These are phyloP conservation scores for Aspergillus thermomutatus DNA, from an alignment of 2,329 filamentous ascomycete species.

Conservation along the genomic window DNA sequence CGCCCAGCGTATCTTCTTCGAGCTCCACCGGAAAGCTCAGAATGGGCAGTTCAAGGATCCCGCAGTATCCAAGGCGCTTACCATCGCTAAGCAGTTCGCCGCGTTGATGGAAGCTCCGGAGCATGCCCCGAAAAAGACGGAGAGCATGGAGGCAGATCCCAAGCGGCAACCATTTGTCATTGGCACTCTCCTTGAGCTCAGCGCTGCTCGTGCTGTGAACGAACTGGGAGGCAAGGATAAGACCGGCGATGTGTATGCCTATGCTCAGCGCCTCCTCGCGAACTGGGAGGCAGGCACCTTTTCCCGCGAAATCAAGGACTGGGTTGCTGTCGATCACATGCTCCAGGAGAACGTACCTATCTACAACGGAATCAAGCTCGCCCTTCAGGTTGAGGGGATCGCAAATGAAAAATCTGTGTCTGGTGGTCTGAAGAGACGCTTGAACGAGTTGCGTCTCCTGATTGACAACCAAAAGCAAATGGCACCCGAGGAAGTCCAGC, in stretches of 20 bases:
- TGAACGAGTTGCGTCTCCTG: slow-evolving; percentile 51
- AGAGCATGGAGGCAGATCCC: slow-evolving; percentile 28
- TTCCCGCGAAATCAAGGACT: slow-evolving; percentile 16
- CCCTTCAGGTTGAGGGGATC: slow-evolving; percentile 33
- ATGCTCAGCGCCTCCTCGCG: slow-evolving; percentile 36
- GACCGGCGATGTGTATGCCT: slow-evolving; percentile 38
- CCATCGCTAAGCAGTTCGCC: slow-evolving; percentile 33
- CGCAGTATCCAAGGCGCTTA: slow-evolving; percentile 26
- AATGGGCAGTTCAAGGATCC: slow-evolving; percentile 32
- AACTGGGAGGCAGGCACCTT: slow-evolving; percentile 29
- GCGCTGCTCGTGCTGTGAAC: slow-evolving; percentile 41
- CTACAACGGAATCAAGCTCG: slow-evolving; percentile 41
- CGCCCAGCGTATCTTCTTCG: slow-evolving; percentile 34
- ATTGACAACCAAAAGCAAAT: slow-evolving; percentile 33
- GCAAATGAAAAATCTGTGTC: slow-evolving; percentile 22
- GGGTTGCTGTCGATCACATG: slow-evolving; percentile 18
- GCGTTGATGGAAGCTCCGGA: slow-evolving; percentile 35
- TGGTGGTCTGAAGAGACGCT: slow-evolving; percentile 19
- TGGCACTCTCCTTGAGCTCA: slow-evolving; percentile 44
- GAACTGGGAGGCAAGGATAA: slow-evolving; percentile 37
- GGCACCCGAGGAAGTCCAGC: slow-evolving; percentile 15
- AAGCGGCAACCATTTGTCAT: slow-evolving; percentile 41
- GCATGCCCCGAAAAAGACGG: slow-evolving; percentile 18
- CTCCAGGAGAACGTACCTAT: slow-evolving; percentile 36
- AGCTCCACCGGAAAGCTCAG: slow-evolving; percentile 35